Evolutionary conservation across 2,329 filamentous ascomycete genomes (phyloP), one percentile per base, ranked within the genome.

Genomic region (Acephala macrosclerotiorum): DNA sequence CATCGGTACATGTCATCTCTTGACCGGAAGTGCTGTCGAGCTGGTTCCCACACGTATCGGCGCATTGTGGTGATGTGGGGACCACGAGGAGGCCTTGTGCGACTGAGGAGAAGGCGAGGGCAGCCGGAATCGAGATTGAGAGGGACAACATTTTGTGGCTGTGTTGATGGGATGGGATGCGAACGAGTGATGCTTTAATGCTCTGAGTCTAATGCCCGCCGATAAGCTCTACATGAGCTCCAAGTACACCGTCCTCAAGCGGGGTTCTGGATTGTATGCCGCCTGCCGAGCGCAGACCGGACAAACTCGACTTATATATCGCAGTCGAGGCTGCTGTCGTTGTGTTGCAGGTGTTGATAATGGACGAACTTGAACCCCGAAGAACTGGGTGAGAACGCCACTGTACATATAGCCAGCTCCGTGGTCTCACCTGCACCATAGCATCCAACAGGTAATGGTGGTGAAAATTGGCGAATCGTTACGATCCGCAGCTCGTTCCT

Each of bases 1-100:
- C 59, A 55, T 73, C 69, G 12, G 33, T 38, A n/a, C 65, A 66
- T 9, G 36, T 62, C 7, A 57, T 38, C 35, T 57, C 55, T 16
- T 8, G 4, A 1, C 55, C 55, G 3, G 18, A 22, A 1, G 55
- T 57, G n/a, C 29, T 36, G n/a, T 2, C 9, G 16, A 57, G 55
- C 2, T 4, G 2, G 33, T 57, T 57, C 12, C 55, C 55, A 33
- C 55, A 57, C 25, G 14, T 11, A 38, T 40, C 35, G 14, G 55
- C 55, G 55, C 55, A 57, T 38, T 57, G 55, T 22, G 55, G 55
- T 20, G 55, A 57, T 36, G 55, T 9, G 22, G 55, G 55, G 3
- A 22, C 33, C 9, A 57, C 55, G 18, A 57, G 33, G 20, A 57
- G 55, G 18, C 29, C 29, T 3, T 38, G 33, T 9, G 33, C 35